Conservation (phyloP, 2,329 filamentous ascomycete species). For the Trichoderma aggressivum region DNA sequence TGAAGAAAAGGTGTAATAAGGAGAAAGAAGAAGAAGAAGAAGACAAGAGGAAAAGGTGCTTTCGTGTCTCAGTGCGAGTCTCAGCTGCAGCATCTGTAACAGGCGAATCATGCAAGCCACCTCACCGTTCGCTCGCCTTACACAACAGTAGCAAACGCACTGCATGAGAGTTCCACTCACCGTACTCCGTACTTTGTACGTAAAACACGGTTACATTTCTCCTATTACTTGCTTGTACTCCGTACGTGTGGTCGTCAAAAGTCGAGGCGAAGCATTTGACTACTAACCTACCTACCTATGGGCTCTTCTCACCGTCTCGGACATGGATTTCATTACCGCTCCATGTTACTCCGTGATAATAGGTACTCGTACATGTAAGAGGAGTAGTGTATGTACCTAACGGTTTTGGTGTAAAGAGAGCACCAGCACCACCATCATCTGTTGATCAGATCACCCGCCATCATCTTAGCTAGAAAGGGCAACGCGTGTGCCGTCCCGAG, state of each 20-base stretch:
- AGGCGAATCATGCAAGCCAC: conserved; percentile 10
- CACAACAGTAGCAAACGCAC: neutral
- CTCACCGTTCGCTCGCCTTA: neutral
- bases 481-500: neutral
- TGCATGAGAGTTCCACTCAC: neutral
- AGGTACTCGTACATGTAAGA: neutral
- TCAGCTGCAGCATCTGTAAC: conserved; percentile 14
- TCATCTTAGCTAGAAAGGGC: neutral
- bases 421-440: neutral
- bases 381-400: neutral
- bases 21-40: neutral
- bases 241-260: neutral
- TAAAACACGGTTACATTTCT: neutral
- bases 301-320: neutral
- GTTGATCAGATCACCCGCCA: conserved; percentile 15
- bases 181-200: neutral
- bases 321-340: neutral
- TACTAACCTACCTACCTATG: neutral
- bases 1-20: neutral
- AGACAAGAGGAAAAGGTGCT: neutral
- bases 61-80: neutral
- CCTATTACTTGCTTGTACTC: neutral
- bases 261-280: neutral
- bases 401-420: neutral
- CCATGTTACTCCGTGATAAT: neutral